These are phyloP conservation scores for Allantophomopsis cytisporea DNA, from an alignment of 2,329 filamentous ascomycete genomes.

Conservation along the genomic window DNA sequence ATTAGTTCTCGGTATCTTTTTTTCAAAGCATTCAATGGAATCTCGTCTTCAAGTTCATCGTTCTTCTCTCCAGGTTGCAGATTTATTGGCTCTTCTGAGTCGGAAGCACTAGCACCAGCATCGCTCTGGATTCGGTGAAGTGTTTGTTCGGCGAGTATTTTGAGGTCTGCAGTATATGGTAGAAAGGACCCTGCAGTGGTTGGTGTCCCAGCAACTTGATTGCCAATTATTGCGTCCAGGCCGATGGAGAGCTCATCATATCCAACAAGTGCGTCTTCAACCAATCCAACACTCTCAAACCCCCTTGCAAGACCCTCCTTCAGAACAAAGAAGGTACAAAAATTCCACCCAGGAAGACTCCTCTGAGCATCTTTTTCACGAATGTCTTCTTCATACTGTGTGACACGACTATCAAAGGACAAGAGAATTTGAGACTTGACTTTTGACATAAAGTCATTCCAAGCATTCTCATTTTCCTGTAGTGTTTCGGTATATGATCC, in stretches of 20 bases:
- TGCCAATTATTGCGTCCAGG: slow-evolving; percentile 68
- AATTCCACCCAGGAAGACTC: slow-evolving; percentile 89
- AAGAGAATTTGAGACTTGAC: slow-evolving; percentile 76
- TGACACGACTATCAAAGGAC: slow-evolving; percentile 82
- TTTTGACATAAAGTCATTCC: slow-evolving; percentile 73
- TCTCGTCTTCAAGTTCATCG: slow-evolving; percentile 32
- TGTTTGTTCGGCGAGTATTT: slow-evolving; percentile 39
- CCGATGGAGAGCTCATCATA: slow-evolving; percentile 91
- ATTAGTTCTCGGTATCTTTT: slow-evolving; percentile 90
- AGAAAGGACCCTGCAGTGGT: slow-evolving; percentile 60
- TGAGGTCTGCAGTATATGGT: slow-evolving; percentile 60
- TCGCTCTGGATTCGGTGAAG: slow-evolving; percentile 25
- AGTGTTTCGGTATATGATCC: slow-evolving; percentile 55
- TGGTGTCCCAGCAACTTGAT: slow-evolving; percentile 48
- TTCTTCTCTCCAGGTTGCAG: slow-evolving; percentile 29
- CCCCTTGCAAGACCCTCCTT: slow-evolving; percentile 90
- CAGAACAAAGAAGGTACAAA: slow-evolving; percentile 96
- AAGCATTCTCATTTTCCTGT: slow-evolving; percentile 68
- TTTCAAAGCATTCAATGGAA: slow-evolving; percentile 46
- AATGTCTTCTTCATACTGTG: slow-evolving; percentile 94
- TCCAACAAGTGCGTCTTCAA: slow-evolving; percentile 86
- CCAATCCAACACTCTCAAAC: slow-evolving; percentile 89
- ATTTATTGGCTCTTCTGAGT: slow-evolving; percentile 29
- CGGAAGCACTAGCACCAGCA: slow-evolving; percentile 19
- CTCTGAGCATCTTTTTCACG: slow-evolving; percentile 85